Conservation (phyloP, 148 eudicot species). For the Nepenthes gracilis region DNA sequence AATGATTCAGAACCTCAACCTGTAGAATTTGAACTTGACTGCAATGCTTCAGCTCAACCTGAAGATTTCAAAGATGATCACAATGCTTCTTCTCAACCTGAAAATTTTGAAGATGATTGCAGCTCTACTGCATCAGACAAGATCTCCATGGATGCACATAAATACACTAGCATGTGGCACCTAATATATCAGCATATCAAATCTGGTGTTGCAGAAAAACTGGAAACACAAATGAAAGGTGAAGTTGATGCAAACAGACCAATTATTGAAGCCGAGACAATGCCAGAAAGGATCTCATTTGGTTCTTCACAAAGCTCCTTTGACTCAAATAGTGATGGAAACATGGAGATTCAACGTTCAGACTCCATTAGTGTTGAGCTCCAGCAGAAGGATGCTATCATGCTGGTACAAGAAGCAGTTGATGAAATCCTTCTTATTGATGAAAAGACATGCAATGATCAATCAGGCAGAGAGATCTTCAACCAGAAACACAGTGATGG, state of each 20-base stretch:
- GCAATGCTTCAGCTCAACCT: not conserved
- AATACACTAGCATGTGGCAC: constrained; percentile 54
- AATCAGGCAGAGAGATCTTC: constrained; percentile 20
- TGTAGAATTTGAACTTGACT: not conserved
- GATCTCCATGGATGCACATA: constrained; percentile 22
- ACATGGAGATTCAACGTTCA: constrained; percentile 16
- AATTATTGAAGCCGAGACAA: constrained; percentile 5
- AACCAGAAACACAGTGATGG: constrained; percentile 8
- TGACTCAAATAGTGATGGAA: constrained; percentile 10
- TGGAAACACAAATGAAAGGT: constrained; percentile 7
- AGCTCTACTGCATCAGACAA: not conserved
- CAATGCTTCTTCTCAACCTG: not conserved
- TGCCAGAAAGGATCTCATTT: constrained; percentile 5
- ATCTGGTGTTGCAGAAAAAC: constrained; percentile 36
- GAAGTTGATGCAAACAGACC: constrained; percentile 14
- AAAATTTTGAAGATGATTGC: constrained; percentile 9
- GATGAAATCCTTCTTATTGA: constrained; percentile 51
- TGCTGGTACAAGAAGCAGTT: constrained; percentile 61
- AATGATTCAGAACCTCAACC: not conserved
- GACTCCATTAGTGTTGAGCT: constrained; percentile 18
- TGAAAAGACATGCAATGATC: constrained; percentile 41
- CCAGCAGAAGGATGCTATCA: constrained; percentile 52
- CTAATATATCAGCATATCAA: constrained; percentile 62
- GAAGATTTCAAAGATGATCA: not conserved
- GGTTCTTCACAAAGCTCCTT: constrained; percentile 4